A percentile compares a stretch with the other conserved stretches of the same genome.
phyloP scores from a whole-genome alignment of 257 asterid species.

The Ballota nigra region DNA sequence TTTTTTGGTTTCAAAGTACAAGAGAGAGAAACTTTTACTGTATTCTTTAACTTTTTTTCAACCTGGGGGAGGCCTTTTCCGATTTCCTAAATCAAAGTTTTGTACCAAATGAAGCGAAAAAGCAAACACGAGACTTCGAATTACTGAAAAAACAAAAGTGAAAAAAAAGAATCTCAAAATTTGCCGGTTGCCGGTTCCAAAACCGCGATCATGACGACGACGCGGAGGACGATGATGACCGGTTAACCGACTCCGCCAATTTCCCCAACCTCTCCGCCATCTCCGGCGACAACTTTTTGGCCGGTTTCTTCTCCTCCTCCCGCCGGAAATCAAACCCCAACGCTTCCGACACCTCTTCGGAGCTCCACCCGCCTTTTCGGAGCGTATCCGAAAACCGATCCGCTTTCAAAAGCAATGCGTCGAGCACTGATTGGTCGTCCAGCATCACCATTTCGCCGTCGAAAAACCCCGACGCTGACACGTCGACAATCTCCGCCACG shows the following conservation, averaged over 20 bases:
- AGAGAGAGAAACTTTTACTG: slow-evolving; percentile 26
- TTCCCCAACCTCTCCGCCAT: slow-evolving; percentile 62
- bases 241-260: slow-evolving; percentile 78
- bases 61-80: slow-evolving; percentile 14
- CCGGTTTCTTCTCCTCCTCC: slow-evolving; percentile 66
- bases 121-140: slow-evolving; percentile 53
- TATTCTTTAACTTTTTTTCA: slow-evolving; percentile 10
- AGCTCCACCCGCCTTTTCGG: slow-evolving; percentile 82
- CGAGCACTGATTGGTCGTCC: slow-evolving; percentile 67
- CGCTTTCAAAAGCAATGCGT: slow-evolving; percentile 65
- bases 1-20: slow-evolving; percentile 1
- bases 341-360: slow-evolving; percentile 73
- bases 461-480: slow-evolving; percentile 80
- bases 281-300: slow-evolving; percentile 66
- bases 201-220: slow-evolving; percentile 20
- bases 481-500: slow-evolving; percentile 67
- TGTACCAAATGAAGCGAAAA: slow-evolving; percentile 33
- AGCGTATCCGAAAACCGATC: slow-evolving; percentile 71
- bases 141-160: slow-evolving; percentile 26
- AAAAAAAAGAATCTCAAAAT: slow-evolving; percentile 45
- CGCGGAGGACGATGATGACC: slow-evolving; percentile 45
- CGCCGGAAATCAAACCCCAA: slow-evolving; percentile 72
- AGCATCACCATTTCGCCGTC: slow-evolving; percentile 76
- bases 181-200: slow-evolving; percentile 38
- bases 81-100: slow-evolving; percentile 36